phyloP scores from a whole-genome alignment of 352 stramenopile genomes.

The Phytopythium helicoides region DNA sequence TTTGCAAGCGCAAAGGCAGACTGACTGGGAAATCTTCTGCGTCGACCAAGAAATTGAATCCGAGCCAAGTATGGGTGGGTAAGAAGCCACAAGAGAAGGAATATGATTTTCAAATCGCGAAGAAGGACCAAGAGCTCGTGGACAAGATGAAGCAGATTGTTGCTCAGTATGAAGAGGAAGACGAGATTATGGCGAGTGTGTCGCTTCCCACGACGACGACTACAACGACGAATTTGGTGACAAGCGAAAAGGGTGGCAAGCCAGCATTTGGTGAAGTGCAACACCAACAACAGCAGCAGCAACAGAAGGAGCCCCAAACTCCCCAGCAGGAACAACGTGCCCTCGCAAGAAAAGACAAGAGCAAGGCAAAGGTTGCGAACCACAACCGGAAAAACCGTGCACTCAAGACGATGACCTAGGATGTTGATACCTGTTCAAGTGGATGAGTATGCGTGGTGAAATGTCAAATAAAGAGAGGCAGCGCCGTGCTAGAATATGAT shows the following conservation, averaged over 20 bases:
- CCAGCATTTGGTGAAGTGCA: constrained; percentile 12
- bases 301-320: constrained; percentile 17
- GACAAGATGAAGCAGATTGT: constrained; percentile 61
- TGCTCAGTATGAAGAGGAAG: constrained; percentile 50
- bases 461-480: too few species aligned
- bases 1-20: constrained; percentile 24
- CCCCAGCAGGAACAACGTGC: constrained; percentile 40
- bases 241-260: constrained; percentile 24
- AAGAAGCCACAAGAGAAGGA: constrained; percentile 58
- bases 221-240: constrained; percentile 78
- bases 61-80: constrained; percentile 53
- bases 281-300: constrained; percentile 11
- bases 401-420: constrained; percentile 71
- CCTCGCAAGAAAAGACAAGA: constrained; percentile 55
- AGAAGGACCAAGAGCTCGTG: constrained; percentile 34
- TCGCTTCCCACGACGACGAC: constrained; percentile 57
- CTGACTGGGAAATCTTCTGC: constrained; percentile 14
- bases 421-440: too few species aligned
- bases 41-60: constrained; percentile 40
- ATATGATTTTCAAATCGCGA: constrained; percentile 56
- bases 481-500: constrained; percentile 31
- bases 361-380: constrained; percentile 81
- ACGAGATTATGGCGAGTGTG: constrained; percentile 20
- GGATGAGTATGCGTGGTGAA: too few species aligned
- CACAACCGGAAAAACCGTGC: constrained; percentile 83